Evolutionary conservation across 2,329 filamentous ascomycete species (phyloP), one percentile per base, ranked within the genome.

Genomic region (Herpotrichia juniperi): DNA sequence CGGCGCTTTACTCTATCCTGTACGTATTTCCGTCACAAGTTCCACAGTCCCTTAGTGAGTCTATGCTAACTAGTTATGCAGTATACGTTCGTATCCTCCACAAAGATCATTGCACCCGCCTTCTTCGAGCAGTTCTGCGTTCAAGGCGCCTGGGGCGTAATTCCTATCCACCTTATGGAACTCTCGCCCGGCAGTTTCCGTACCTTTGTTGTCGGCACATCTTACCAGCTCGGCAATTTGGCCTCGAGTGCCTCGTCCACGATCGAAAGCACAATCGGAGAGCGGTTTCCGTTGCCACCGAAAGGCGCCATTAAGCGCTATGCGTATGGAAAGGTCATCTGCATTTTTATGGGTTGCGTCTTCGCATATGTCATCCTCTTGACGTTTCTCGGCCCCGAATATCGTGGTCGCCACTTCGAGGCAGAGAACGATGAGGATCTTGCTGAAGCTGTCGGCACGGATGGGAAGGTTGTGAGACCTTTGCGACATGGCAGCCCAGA

Each of bases 291-390:
- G 0, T 79, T 96, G 2, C 79, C 86, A 0, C 76, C 83, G 0
- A 82, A 73, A 61, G 69, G 65, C 22, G 59, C 59, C 14, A 55
- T 63, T 0, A 59, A 57, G 46, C 58, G 74, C 22, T 74, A 81
- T 1, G 70, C 79, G 16, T 96, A 96, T 61, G 91, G 90, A 32
- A 87, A 87, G 62, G 91, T 96, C 9, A 93, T 96, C 58, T 91
- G 87, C 67, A 94, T 96, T 66, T 96, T 96, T 75, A 92, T 96
- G 89, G 92, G 82, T 1, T 91, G 88, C 61, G 91, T 96, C 1
- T 96, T 79, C 62, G 82, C 76, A 1, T 87, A 86, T 66, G 76
- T 81, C 4, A 84, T 87, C 53, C 8, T 87, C 2, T 67, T 91
- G 48, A 87, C 87, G 0, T 71, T 90, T 9, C 37, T 90, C 2